A percentile compares a stretch with the other conserved stretches of the same genome.
Conservation (phyloP, 1,284 basidiomycete genomes). For the Microbotryum intermedium region DNA sequence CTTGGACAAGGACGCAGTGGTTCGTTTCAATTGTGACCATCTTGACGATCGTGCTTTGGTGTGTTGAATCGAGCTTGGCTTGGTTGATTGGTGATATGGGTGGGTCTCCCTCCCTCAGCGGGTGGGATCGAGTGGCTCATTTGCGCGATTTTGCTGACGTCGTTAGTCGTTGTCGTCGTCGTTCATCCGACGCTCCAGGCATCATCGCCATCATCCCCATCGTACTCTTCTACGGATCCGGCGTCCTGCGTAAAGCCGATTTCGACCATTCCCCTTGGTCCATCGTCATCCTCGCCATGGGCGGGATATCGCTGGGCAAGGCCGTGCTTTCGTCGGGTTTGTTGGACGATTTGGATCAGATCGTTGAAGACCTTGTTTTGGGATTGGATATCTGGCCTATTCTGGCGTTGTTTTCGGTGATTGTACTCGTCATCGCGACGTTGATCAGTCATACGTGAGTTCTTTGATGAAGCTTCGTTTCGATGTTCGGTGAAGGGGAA, state of each 20-base stretch:
- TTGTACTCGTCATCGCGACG: conserved; percentile 82
- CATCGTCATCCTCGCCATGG: conserved; percentile 82
- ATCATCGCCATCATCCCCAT: conserved; percentile 72
- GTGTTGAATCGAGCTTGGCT: conserved; percentile 74
- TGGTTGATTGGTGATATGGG: conserved; percentile 88
- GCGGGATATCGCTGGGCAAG: conserved; percentile 91
- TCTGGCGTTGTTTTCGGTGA: conserved; percentile 67
- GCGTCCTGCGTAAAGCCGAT: conserved; percentile 90
- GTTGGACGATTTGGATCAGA: conserved; percentile 56
- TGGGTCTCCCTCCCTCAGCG: too few relatives aligned
- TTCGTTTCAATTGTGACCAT: conserved; percentile 80
- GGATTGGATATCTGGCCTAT: conserved; percentile 71
- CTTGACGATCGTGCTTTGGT: conserved; percentile 86
- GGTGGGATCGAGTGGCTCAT: too few relatives aligned
- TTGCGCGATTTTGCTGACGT: too few relatives aligned
- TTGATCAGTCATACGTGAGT: conserved; percentile 78
- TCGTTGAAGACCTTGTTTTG: conserved; percentile 61
- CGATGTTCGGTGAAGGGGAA: background rate
- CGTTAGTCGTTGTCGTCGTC: too few relatives aligned
- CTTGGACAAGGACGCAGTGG: conserved; percentile 75
- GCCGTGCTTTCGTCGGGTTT: conserved; percentile 86
- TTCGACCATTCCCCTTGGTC: conserved; percentile 66
- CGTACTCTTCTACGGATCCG: conserved; percentile 88
- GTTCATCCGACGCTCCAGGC: too few relatives aligned
- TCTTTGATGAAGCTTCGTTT: background rate